Conservation (phyloP, 1,284 basidiomycete species). For the Puccinia coronata region DNA sequence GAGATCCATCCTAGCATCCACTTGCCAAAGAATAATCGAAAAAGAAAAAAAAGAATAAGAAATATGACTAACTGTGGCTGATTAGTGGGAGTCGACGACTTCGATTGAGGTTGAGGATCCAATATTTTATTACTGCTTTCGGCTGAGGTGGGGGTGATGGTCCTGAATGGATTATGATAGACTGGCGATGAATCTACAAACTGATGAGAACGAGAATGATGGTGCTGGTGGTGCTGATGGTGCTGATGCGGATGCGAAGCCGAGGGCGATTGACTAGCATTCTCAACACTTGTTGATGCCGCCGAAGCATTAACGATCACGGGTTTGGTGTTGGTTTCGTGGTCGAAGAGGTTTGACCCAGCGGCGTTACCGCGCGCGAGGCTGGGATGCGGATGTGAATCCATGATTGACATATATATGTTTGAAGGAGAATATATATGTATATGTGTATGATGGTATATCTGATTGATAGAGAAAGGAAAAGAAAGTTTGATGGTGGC, state of each 20-base stretch:
- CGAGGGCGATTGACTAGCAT: conserved; percentile 39
- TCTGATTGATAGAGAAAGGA: conserved; percentile 19
- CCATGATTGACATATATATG: conserved; percentile 49
- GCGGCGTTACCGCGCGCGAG: conserved; percentile 49
- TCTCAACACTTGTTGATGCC: conserved; percentile 28
- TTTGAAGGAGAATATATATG: conserved; percentile 33
- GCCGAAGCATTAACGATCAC: conserved; percentile 36
- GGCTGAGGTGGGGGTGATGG: conserved; percentile 33
- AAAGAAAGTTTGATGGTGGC: conserved; percentile 34
- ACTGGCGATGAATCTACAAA: conserved; percentile 48
- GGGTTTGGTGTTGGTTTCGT: conserved; percentile 37
- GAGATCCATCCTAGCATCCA: neutral
- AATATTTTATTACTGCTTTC: conserved; percentile 40
- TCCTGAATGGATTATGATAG: conserved; percentile 36
- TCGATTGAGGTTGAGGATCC: conserved; percentile 44
- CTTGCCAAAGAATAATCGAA: neutral
- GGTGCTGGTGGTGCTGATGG: conserved; percentile 13
- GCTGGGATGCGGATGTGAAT: conserved; percentile 49
- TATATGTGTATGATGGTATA: conserved; percentile 41
- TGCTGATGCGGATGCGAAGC: conserved; percentile 31
- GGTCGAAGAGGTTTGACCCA: conserved; percentile 27
- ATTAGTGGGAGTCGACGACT: conserved; percentile 38
- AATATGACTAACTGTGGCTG: conserved; percentile 38
- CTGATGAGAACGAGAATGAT: conserved; percentile 36
- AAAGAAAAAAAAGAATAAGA: conserved; percentile 18